Evolutionary conservation across 2,329 filamentous ascomycete species (phyloP).

Genomic region (Pleurostoma richardsiae): DNA sequence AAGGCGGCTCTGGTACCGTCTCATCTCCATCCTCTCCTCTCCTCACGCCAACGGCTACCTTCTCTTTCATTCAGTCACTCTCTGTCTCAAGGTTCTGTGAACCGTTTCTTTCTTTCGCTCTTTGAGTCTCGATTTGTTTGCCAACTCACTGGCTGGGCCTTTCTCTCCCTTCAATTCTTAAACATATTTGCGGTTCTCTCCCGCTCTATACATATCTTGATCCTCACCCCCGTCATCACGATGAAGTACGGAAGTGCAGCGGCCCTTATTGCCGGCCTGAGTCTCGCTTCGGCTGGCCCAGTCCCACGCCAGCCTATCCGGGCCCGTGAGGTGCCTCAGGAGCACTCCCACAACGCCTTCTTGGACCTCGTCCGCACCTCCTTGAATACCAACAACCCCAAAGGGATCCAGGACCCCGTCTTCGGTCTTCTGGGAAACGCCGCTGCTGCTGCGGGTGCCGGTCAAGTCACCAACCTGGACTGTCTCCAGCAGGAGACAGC

Average conservation of each 20-base stretch:
- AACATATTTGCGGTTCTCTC: no score
- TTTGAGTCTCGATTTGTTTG: no score
- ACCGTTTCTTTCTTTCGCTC: no score
- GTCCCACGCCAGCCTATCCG: conserved; percentile 13
- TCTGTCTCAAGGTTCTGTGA: no score
- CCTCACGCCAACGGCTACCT: no score
- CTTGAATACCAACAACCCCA: conserved; percentile 38
- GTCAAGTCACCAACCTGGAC: conserved; percentile 9
- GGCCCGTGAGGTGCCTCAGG: conserved; percentile 40
- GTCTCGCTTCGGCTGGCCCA: conserved; percentile 21
- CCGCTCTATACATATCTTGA: no score
- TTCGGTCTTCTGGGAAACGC: conserved; percentile 35
- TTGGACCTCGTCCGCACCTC: conserved; percentile 30
- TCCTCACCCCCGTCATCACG: conserved; percentile 3
- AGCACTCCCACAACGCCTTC: conserved; percentile 43
- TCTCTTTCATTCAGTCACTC: no score
- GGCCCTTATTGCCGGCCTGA: conserved; percentile 18
- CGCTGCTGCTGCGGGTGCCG: conserved; percentile 31
- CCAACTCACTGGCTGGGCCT: no score
- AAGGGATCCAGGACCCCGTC: conserved; percentile 38
- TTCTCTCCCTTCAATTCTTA: no score
- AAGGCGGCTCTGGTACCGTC: no score
- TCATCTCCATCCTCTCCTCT: no score
- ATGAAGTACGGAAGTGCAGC: conserved; percentile 24
- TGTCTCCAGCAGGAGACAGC: conserved; percentile 23